phyloP scores from a whole-genome alignment of 2,329 filamentous ascomycete species.

The Fusarium acutatum region DNA sequence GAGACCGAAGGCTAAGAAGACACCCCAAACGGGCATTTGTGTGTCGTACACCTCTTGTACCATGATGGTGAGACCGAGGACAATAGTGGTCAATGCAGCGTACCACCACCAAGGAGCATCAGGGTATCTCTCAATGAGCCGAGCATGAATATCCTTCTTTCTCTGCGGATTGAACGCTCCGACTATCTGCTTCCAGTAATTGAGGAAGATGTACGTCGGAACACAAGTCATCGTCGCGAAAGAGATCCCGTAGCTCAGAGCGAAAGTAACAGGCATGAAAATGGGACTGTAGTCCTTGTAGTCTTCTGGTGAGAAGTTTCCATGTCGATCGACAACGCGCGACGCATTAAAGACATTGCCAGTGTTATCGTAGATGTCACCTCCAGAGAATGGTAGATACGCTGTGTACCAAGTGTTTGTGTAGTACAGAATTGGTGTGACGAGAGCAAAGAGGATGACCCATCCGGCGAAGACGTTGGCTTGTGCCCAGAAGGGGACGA shows the following conservation, averaged over 20 bases:
- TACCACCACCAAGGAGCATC: conserved; percentile 1
- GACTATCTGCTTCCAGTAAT: not conserved
- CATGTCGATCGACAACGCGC: not conserved
- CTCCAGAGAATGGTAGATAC: not conserved
- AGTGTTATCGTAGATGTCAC: not conserved
- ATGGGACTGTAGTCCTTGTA: not conserved
- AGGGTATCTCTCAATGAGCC: not conserved
- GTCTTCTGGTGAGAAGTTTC: not conserved
- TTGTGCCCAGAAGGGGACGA: not conserved
- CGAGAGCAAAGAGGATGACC: not conserved
- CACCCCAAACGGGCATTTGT: not conserved
- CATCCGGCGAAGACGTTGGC: not conserved
- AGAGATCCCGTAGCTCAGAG: not conserved
- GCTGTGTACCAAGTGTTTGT: not conserved
- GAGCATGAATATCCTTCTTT: not conserved
- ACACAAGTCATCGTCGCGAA: not conserved
- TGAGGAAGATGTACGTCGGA: not conserved
- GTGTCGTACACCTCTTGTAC: not conserved
- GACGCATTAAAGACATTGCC: not conserved
- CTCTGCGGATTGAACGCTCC: not conserved
- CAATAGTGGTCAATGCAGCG: not conserved
- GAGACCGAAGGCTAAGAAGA: not conserved
- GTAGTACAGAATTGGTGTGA: not conserved
- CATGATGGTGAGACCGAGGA: not conserved
- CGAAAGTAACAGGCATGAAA: not conserved